Evolutionary conservation across 768 basidiomycete genomes (phyloP).

Genomic region (Peribolospora baueri): DNA sequence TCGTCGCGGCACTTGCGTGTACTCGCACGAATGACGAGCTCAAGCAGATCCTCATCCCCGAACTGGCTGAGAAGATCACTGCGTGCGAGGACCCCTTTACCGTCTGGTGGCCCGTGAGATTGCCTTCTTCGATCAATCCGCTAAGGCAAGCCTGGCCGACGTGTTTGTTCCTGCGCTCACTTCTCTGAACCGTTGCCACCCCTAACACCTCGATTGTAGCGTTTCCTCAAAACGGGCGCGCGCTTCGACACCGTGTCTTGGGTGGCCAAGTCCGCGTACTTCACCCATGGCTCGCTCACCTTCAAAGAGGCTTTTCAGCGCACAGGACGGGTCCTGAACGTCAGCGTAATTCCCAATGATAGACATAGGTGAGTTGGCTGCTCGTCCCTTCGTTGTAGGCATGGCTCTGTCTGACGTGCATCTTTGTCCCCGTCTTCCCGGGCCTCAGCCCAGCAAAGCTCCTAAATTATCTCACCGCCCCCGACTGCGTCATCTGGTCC

Average conservation of each 20-base stretch:
- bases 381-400: not conserved
- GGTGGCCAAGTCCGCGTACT: slow-evolving; percentile 76
- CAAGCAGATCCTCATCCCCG: slow-evolving; percentile 46
- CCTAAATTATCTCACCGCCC: slow-evolving; percentile 86
- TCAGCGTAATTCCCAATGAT: slow-evolving; percentile 76
- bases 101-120: slow-evolving; percentile 30
- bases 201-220: slow-evolving; percentile 10
- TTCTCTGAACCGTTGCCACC: not conserved
- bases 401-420: no score
- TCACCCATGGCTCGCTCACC: slow-evolving; percentile 74
- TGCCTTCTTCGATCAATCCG: not conserved
- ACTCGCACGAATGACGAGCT: slow-evolving; percentile 76
- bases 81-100: slow-evolving; percentile 36
- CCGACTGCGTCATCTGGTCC: slow-evolving; percentile 37
- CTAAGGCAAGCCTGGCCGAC: slow-evolving; percentile 4
- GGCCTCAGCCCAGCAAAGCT: slow-evolving; percentile 28
- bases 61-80: slow-evolving; percentile 51
- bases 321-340: slow-evolving; percentile 79
- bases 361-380: slow-evolving; percentile 44
- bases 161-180: no score
- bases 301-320: slow-evolving; percentile 83
- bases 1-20: slow-evolving; percentile 38
- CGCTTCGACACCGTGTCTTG: slow-evolving; percentile 72
- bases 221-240: slow-evolving; percentile 72
- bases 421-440: no score